Evolutionary conservation across 306 rosid genomes (phyloP).

Genomic region (Macrotyloma uniflorum): DNA sequence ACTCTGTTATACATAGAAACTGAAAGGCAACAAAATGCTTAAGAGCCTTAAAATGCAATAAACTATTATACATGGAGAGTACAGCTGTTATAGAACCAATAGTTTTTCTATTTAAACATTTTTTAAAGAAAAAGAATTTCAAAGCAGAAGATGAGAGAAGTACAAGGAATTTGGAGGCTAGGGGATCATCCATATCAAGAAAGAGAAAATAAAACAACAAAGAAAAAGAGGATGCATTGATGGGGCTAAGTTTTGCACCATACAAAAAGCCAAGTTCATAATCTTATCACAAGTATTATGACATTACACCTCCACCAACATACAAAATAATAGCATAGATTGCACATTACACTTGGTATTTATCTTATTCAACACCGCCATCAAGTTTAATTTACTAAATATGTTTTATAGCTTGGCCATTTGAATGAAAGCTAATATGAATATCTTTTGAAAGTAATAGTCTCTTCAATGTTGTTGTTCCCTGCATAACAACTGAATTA

Average conservation of each 20-base stretch:
- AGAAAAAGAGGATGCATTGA: background rate
- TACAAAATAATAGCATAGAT: too few relatives aligned
- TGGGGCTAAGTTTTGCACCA: background rate
- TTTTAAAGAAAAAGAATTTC: background rate
- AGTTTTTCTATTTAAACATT: background rate
- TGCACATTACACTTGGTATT: too few relatives aligned
- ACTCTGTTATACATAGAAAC: background rate
- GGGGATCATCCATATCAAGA: background rate
- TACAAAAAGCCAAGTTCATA: slow-evolving; percentile 2
- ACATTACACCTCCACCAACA: too few relatives aligned
- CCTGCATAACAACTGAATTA: slow-evolving; percentile 2
- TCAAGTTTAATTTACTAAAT: slow-evolving; percentile 19
- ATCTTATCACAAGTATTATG: too few relatives aligned
- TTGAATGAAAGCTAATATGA: slow-evolving; percentile 20
- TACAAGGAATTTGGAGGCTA: background rate
- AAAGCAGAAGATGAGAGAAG: slow-evolving; percentile 5
- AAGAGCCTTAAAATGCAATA: background rate
- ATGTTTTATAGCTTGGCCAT: slow-evolving; percentile 12
- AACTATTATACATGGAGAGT: background rate
- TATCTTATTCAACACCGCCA: background rate
- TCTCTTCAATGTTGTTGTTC: slow-evolving; percentile 13
- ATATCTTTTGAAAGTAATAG: background rate
- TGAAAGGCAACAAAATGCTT: background rate
- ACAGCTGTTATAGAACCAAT: background rate
- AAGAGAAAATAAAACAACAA: background rate